Evolutionary conservation across 495 filamentous ascomycete genomes (phyloP).

Genomic region (Geopyxis carbonaria): DNA sequence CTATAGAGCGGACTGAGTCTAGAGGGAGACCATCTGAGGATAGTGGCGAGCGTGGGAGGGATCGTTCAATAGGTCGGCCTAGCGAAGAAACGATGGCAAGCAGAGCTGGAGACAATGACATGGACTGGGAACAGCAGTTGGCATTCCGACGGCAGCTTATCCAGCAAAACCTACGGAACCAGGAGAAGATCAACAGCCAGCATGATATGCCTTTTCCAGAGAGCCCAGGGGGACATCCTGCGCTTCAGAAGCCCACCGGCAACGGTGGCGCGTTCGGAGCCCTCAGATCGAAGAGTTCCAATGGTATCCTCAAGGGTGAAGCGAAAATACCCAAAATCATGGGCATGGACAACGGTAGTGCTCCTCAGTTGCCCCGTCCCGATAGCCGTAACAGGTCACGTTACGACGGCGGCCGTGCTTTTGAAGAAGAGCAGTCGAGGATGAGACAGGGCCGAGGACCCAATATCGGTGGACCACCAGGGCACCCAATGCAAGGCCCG

Average conservation of each 20-base stretch:
- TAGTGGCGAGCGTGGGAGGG: slow-evolving; percentile 10
- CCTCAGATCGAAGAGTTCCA: slow-evolving; percentile 23
- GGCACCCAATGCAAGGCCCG: too few relatives aligned
- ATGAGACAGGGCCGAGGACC: slow-evolving; percentile 12
- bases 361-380: slow-evolving; percentile 8
- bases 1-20: background rate
- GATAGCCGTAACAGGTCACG: slow-evolving; percentile 2
- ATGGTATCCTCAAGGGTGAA: slow-evolving; percentile 15
- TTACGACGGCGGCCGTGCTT: slow-evolving; percentile 3
- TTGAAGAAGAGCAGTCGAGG: slow-evolving; percentile 19
- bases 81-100: slow-evolving; percentile 7
- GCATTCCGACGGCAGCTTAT: slow-evolving; percentile 24
- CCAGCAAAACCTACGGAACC: slow-evolving; percentile 23
- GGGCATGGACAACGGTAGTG: slow-evolving; percentile 5
- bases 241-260: background rate
- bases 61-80: background rate
- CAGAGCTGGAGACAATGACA: slow-evolving; percentile 18
- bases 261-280: slow-evolving; percentile 8
- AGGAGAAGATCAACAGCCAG: slow-evolving; percentile 23
- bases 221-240: slow-evolving; percentile 7
- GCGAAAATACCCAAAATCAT: too few relatives aligned
- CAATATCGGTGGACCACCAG: slow-evolving; percentile 10
- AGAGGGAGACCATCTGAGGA: background rate
- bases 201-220: slow-evolving; percentile 15
- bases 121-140: slow-evolving; percentile 24